Conservation (phyloP, 2,329 filamentous ascomycete species). For the Talaromyces sp. region DNA sequence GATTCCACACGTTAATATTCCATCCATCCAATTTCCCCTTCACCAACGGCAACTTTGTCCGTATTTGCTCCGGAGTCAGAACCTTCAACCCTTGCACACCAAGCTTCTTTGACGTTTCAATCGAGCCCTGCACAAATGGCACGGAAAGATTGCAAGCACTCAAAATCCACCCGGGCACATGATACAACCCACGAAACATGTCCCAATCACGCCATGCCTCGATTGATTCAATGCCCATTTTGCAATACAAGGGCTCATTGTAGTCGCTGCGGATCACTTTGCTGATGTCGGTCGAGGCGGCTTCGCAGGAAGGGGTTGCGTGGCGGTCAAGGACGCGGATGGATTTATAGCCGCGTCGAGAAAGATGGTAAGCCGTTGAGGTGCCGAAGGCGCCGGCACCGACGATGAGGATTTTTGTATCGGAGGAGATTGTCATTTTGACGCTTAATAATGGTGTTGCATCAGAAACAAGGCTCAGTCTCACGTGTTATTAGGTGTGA, state of each 20-base stretch:
- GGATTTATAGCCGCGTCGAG: conserved; percentile 45
- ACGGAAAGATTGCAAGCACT: conserved; percentile 22
- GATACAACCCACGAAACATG: conserved; percentile 53
- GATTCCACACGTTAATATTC: conserved; percentile 35
- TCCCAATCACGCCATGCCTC: conserved; percentile 52
- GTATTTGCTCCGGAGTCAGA: conserved; percentile 39
- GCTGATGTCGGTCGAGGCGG: conserved; percentile 70
- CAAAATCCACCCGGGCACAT: conserved; percentile 59
- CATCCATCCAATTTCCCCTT: conserved; percentile 16
- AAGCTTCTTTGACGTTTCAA: conserved; percentile 10
- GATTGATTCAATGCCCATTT: conserved; percentile 63
- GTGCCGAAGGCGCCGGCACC: conserved; percentile 64
- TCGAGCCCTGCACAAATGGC: conserved; percentile 13
- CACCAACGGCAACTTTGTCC: conserved; percentile 46
- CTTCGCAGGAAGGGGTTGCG: conserved; percentile 48
- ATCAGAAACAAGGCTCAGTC: neutral
- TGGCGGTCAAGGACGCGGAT: conserved; percentile 59
- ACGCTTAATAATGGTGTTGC: neutral
- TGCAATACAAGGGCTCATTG: conserved; percentile 60
- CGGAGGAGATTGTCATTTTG: neutral
- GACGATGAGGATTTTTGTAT: conserved; percentile 50
- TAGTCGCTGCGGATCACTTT: conserved; percentile 70
- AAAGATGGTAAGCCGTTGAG: conserved; percentile 62
- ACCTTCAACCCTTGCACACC: conserved; percentile 7
- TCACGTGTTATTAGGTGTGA: neutral